Percentiles rank a stretch among this genome's conserved stretches.
phyloP scores from a whole-genome alignment of 371 early-diverging fungal species.

The Syncephalastrum sp. region DNA sequence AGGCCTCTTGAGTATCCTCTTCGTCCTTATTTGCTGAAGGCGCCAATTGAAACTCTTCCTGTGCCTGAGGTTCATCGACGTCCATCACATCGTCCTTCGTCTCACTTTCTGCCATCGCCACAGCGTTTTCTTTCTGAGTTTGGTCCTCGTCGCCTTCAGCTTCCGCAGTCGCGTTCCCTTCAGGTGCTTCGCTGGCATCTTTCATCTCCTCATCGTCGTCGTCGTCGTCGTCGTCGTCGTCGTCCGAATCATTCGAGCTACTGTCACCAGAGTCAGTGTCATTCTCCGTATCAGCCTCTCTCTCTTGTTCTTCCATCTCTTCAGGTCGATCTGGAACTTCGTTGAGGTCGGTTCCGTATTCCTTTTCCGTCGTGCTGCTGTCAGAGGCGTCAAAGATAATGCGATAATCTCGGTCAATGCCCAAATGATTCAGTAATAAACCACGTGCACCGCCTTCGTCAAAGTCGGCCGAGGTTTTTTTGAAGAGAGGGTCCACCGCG shows the following conservation, averaged over 20 bases:
- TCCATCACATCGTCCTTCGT: constrained; percentile 7
- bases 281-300: background rate
- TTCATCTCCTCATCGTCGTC: background rate
- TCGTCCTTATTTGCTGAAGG: background rate
- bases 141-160: constrained; percentile 4
- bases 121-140: background rate
- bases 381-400: constrained; percentile 95
- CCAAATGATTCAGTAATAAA: constrained; percentile 84
- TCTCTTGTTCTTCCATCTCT: constrained; percentile 5
- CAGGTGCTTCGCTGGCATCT: background rate
- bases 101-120: background rate
- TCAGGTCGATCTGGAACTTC: background rate
- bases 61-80: background rate
- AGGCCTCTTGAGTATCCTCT: constrained; percentile 1
- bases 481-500: constrained; percentile 94
- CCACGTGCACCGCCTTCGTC: constrained; percentile 98
- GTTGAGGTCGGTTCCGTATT: constrained; percentile 3
- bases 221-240: background rate
- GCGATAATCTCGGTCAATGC: constrained; percentile 77
- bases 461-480: constrained; percentile 96
- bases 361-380: constrained; percentile 35
- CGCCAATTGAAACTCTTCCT: background rate
- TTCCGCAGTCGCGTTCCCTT: background rate
- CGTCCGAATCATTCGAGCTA: no score
- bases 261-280: background rate